Evolutionary conservation across 2,329 filamentous ascomycete genomes (phyloP).

Genomic region (Xylaria sp.): DNA sequence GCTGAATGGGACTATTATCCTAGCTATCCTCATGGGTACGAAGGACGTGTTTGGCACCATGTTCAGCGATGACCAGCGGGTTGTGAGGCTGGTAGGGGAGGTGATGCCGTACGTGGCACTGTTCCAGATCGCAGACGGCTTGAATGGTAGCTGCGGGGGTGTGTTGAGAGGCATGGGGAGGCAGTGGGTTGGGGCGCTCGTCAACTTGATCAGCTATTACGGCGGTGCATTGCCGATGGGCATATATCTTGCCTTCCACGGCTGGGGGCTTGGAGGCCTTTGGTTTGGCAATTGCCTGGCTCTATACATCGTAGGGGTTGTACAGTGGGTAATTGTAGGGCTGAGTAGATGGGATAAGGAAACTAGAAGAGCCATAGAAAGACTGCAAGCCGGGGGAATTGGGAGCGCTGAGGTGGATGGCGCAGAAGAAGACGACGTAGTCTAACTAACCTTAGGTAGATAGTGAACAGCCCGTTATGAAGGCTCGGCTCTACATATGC

Average conservation of each 20-base stretch:
- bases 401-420: constrained; percentile 8
- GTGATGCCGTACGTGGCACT: constrained; percentile 89
- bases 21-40: constrained; percentile 75
- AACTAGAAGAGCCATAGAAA: constrained; percentile 75
- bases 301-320: constrained; percentile 79
- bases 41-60: constrained; percentile 79
- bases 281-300: constrained; percentile 89
- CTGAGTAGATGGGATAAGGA: constrained; percentile 81
- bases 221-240: constrained; percentile 82
- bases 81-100: constrained; percentile 76
- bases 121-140: constrained; percentile 89
- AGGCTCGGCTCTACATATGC: background rate
- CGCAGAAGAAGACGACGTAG: constrained; percentile 1
- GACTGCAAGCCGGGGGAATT: constrained; percentile 68
- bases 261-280: constrained; percentile 82
- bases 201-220: constrained; percentile 88
- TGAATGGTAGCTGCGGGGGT: constrained; percentile 87
- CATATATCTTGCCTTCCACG: constrained; percentile 86
- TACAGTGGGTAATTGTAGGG: constrained; percentile 84
- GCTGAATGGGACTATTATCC: constrained; percentile 72
- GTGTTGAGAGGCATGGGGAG: constrained; percentile 84
- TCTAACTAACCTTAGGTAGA: background rate
- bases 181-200: constrained; percentile 84
- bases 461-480: constrained; percentile 21
- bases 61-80: constrained; percentile 81